phyloP scores from a whole-genome alignment of 1,139 yeast species.

The Martiniozyma asiatica region DNA sequence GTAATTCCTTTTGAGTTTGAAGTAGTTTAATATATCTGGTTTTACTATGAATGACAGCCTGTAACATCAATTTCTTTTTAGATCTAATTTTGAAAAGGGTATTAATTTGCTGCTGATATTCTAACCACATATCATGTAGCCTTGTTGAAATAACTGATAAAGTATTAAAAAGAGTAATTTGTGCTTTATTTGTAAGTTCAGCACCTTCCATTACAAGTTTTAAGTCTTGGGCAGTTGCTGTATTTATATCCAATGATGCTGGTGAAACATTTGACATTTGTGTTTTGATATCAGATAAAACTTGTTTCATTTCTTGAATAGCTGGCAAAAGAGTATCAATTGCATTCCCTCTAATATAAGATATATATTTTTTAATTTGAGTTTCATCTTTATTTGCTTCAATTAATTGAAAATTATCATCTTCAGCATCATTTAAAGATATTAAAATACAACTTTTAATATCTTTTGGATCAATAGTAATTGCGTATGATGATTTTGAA shows the following conservation, averaged over 20 bases:
- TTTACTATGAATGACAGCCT: constrained; percentile 5
- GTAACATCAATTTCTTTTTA: constrained; percentile 6
- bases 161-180: constrained; percentile 13
- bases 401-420: neutral
- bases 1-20: constrained; percentile 12
- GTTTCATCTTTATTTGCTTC: neutral
- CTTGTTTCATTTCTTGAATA: neutral
- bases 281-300: neutral
- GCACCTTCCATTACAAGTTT: constrained; percentile 9
- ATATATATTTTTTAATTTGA: neutral
- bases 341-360: neutral
- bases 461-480: constrained; percentile 3
- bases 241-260: constrained; percentile 7
- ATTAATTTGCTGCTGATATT: constrained; percentile 17
- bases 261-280: neutral
- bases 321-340: neutral
- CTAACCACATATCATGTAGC: constrained; percentile 13
- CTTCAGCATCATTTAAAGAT: neutral
- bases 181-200: constrained; percentile 10
- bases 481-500: constrained; percentile 10
- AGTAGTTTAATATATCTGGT: constrained; percentile 7
- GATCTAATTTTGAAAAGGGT: constrained; percentile 9
- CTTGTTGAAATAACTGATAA: constrained; percentile 12
- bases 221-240: constrained; percentile 10
- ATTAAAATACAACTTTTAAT: neutral